A percentile compares a stretch with the other conserved stretches of the same genome.
Evolutionary conservation across 2,329 filamentous ascomycete species (phyloP).

Genomic region (Fusarium guadeloupense): DNA sequence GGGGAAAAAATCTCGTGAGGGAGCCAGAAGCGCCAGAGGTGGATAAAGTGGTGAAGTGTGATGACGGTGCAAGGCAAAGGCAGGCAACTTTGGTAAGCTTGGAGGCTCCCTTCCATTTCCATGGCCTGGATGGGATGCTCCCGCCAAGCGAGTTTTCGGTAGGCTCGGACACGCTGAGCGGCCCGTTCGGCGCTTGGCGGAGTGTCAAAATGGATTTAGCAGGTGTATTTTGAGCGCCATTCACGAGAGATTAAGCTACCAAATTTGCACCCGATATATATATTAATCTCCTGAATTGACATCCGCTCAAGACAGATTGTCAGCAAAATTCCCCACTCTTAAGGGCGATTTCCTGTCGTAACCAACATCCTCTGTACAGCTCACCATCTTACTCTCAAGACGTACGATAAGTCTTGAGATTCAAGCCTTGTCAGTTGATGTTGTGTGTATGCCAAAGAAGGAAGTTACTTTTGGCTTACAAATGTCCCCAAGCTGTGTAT

Average conservation of each 20-base stretch:
- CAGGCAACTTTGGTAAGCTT: constrained; percentile 21
- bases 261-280: constrained; percentile 22
- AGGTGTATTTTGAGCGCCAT: constrained; percentile 11
- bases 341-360: constrained; percentile 34
- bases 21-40: constrained; percentile 7
- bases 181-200: constrained; percentile 28
- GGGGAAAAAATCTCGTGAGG: constrained; percentile 25
- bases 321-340: constrained; percentile 38
- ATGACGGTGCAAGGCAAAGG: constrained; percentile 32
- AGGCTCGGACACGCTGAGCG: constrained; percentile 37
- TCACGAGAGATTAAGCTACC: neutral
- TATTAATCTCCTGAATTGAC: constrained; percentile 28
- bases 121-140: constrained; percentile 18
- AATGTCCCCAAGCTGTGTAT: constrained; percentile 4
- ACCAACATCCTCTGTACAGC: constrained; percentile 31
- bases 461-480: neutral
- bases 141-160: constrained; percentile 41
- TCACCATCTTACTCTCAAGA: constrained; percentile 17
- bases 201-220: constrained; percentile 7
- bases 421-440: neutral
- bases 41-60: constrained; percentile 25
- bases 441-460: neutral
- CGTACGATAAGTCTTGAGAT: constrained; percentile 36
- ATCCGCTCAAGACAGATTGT: constrained; percentile 40
- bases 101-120: constrained; percentile 1